Evolutionary conservation across 345 rosid species (phyloP).

Genomic region (Tarenaya hassleriana): DNA sequence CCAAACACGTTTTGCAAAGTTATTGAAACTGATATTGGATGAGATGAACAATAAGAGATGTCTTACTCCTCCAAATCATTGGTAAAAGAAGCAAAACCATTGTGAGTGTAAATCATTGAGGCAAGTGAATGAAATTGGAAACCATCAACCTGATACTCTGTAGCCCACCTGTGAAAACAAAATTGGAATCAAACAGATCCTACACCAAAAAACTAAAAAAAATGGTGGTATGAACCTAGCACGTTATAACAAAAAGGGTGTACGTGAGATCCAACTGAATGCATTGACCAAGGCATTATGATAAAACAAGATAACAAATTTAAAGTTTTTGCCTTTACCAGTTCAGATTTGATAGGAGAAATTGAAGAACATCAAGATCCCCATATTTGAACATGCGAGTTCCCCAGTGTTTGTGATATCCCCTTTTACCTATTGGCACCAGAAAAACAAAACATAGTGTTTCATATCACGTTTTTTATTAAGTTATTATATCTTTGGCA

Average conservation of each 20-base stretch:
- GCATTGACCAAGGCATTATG: slow-evolving; percentile 1
- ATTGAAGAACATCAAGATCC: slow-evolving; percentile 84
- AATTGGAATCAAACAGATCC: slow-evolving; percentile 16
- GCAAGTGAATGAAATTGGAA: slow-evolving; percentile 94
- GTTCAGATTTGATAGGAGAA: slow-evolving; percentile 84
- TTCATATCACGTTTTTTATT: slow-evolving; percentile 8
- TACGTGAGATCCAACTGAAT: not conserved
- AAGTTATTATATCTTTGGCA: not conserved
- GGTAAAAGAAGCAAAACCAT: slow-evolving; percentile 84
- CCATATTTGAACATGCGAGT: slow-evolving; percentile 95
- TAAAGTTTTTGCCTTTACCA: slow-evolving; percentile 48
- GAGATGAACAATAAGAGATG: slow-evolving; percentile 18
- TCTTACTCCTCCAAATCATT: slow-evolving; percentile 87
- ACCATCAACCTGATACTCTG: slow-evolving; percentile 85
- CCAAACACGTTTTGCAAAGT: slow-evolving; percentile 11
- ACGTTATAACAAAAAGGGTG: slow-evolving; percentile 13
- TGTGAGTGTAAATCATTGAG: slow-evolving; percentile 89
- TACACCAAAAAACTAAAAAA: slow-evolving; percentile 10
- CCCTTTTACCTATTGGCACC: slow-evolving; percentile 66
- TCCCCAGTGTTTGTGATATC: slow-evolving; percentile 94
- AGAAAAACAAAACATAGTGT: slow-evolving; percentile 17
- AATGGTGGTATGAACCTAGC: slow-evolving; percentile 6
- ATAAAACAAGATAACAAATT: slow-evolving; percentile 4
- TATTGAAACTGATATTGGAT: slow-evolving; percentile 11
- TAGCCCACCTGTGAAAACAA: slow-evolving; percentile 70